A percentile compares a stretch with the other conserved stretches of the same genome.
Conservation (phyloP, 306 rosid genomes). For the Cicer arietinum region DNA sequence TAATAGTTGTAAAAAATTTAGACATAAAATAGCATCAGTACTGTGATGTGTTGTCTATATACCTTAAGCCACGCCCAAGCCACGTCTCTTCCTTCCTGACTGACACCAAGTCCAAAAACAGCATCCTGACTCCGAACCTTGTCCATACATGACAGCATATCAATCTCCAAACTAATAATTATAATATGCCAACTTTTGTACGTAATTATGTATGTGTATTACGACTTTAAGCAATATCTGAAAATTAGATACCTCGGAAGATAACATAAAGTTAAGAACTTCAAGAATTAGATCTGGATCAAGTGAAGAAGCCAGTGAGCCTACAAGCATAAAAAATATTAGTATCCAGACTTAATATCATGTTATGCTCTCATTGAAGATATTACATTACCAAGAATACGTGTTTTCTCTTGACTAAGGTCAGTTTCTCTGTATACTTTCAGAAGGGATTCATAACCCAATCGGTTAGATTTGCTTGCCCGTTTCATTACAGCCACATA, state of each 20-base stretch:
- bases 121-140: constrained; percentile 95
- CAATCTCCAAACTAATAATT: constrained; percentile 36
- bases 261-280: constrained; percentile 56
- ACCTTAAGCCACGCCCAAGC: constrained; percentile 96
- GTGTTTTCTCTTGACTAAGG: constrained; percentile 88
- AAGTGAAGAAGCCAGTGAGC: constrained; percentile 51
- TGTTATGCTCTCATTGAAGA: constrained; percentile 12
- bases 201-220: constrained; percentile 19
- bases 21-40: background rate
- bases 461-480: constrained; percentile 61
- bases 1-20: background rate
- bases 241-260: constrained; percentile 54
- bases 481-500: constrained; percentile 81
- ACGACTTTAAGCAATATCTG: constrained; percentile 31
- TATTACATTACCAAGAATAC: constrained; percentile 69
- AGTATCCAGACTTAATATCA: constrained; percentile 26
- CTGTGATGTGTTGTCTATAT: constrained; percentile 42
- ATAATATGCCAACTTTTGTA: constrained; percentile 13
- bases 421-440: constrained; percentile 85
- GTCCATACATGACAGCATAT: constrained; percentile 39
- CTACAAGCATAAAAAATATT: constrained; percentile 44
- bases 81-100: constrained; percentile 72
- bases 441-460: constrained; percentile 75
- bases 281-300: constrained; percentile 60
- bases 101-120: constrained; percentile 65